These are phyloP conservation scores for Cyberlindnera veronae DNA, from an alignment of 805 yeast genomes.

Conservation along the genomic window DNA sequence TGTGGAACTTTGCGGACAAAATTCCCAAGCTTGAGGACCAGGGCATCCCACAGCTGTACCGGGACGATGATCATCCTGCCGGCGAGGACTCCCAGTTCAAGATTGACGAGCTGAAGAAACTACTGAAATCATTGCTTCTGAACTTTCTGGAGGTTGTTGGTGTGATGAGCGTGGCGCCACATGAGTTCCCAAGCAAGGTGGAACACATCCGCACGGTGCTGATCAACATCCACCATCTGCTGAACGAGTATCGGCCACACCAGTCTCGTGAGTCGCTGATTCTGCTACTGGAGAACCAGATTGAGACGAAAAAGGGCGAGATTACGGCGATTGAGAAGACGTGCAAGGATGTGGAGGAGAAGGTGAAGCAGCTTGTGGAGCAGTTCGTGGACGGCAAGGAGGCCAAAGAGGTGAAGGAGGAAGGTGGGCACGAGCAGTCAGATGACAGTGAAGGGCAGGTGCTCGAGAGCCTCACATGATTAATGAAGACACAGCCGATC, in stretches of 20 bases:
- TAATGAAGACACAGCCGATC: too few species aligned
- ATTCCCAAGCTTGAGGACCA: conserved; percentile 71
- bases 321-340: conserved; percentile 40
- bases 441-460: too few species aligned
- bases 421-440: too few species aligned
- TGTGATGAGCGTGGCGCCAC: conserved; percentile 69
- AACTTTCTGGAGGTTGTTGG: conserved; percentile 84
- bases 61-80: conserved; percentile 18
- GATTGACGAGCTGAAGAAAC: conserved; percentile 71
- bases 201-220: conserved; percentile 77
- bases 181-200: conserved; percentile 55
- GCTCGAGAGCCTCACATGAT: too few species aligned
- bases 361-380: conserved; percentile 33
- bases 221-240: conserved; percentile 85
- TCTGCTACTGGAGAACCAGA: conserved; percentile 64
- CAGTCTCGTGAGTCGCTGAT: conserved; percentile 90
- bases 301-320: conserved; percentile 57
- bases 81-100: conserved; percentile 43
- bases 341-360: conserved; percentile 39
- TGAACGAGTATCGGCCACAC: conserved; percentile 92
- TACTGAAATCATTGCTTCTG: conserved; percentile 72
- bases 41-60: conserved; percentile 75
- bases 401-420: background rate
- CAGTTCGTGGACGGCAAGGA: conserved; percentile 23
- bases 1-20: conserved; percentile 70